Evolutionary conservation across 1,139 yeast species (phyloP), one percentile per base, ranked within the genome.

Genomic region (Yamadazyma diospyri): DNA sequence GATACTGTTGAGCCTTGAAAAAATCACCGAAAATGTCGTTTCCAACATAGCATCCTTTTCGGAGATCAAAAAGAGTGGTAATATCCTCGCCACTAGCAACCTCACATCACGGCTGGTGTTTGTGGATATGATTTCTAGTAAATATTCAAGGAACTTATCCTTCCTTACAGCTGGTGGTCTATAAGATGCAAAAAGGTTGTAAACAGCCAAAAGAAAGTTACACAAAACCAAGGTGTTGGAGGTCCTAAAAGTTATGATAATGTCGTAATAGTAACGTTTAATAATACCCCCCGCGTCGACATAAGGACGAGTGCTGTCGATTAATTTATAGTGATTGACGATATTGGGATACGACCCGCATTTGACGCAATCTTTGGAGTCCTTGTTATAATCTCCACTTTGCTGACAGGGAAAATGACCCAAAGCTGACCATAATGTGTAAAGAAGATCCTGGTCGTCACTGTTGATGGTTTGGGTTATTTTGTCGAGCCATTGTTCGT

Each of bases 51-150:
- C 43, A 37, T 59, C 61, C 36, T 59, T 62, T 6, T 62, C 59
- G 5, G 58, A 47, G 4, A 65, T 48, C 11, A 76, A 45, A 31
- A 66, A 61, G 22, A 73, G 52, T 0, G 81, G 80, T 2, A 76
- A 41, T 0, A 74, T 48, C 37, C 73, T 61, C 0, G 73, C 61
- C 1, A 75, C 61, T 4, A 76, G 46, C 9, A 80, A 41, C 29
- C 88, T 51, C 0, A 78, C 61, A 36, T 76, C 80, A 41, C 88
- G 59, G 38, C 71, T 66, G 7, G 50, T 48, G 33, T 62, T 59
- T 11, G 36, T 42, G 7, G 50, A 34, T 12, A 61, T 38, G 6
- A 45, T 38, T 5, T 44, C 31, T 23, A 61, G 41, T 29, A 56
- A 55, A 11, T 15, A 29, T 12, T 42, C 41, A 25, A 61, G 52